A percentile compares a stretch with the other conserved stretches of the same genome.
Evolutionary conservation across 345 rosid species (phyloP).

Genomic region (Arabidopsis suecica): DNA sequence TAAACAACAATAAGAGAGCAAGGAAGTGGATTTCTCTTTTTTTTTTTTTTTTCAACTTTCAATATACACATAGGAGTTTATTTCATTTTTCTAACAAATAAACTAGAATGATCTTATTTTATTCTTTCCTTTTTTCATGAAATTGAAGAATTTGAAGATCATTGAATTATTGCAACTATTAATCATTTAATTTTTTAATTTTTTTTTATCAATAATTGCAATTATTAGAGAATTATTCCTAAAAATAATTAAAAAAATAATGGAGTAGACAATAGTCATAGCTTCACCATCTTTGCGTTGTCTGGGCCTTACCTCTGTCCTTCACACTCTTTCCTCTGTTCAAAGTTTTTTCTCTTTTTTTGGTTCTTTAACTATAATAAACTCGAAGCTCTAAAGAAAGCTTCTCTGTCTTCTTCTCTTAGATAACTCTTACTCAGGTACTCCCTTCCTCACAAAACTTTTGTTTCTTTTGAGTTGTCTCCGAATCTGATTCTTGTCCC

Average conservation of each 20-base stretch:
- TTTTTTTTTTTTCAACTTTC: neutral
- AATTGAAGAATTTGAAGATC: neutral
- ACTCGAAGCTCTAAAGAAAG: constrained; percentile 18
- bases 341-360: constrained; percentile 9
- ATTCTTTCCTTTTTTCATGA: neutral
- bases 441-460: constrained; percentile 11
- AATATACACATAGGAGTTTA: neutral
- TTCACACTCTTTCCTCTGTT: constrained; percentile 42
- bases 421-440: constrained; percentile 21
- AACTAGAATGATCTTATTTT: neutral
- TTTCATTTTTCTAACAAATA: neutral
- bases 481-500: constrained; percentile 40
- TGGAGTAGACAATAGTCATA: constrained; percentile 38
- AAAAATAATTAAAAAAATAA: constrained; percentile 1
- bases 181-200: no score
- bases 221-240: constrained; percentile 1
- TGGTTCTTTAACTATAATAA: constrained; percentile 21
- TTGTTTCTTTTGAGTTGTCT: neutral
- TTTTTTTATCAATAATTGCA: neutral
- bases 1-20: neutral
- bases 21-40: neutral
- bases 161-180: constrained; percentile 8
- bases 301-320: constrained; percentile 43
- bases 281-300: constrained; percentile 41
- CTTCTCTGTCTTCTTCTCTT: constrained; percentile 31